Percentiles rank a stretch among this genome's conserved stretches.
Evolutionary conservation across 208 protist genomes (phyloP).

Genomic region (Trypanosoma lewisi): DNA sequence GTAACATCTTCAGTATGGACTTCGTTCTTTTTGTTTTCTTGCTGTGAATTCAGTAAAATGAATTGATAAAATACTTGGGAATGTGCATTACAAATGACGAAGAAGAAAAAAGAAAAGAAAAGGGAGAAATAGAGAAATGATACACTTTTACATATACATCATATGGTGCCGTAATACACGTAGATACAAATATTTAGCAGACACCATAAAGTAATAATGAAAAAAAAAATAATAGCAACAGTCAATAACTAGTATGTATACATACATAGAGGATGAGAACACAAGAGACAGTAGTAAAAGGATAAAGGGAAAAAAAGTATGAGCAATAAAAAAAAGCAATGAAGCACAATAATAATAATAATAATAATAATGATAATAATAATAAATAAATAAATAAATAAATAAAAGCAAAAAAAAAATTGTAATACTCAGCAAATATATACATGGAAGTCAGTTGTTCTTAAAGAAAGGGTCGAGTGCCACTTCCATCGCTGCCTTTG

Average conservation of each 20-base stretch:
- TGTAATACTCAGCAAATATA: too few relatives aligned
- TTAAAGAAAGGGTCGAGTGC: slow-evolving; percentile 25
- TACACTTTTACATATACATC: not conserved
- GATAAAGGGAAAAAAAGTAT: too few relatives aligned
- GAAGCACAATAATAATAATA: too few relatives aligned
- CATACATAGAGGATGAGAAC: too few relatives aligned
- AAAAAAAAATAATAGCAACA: not conserved
- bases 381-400: too few relatives aligned
- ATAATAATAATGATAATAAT: too few relatives aligned
- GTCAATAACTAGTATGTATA: not conserved
- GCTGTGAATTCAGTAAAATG: too few relatives aligned
- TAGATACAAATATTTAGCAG: slow-evolving; percentile 2
- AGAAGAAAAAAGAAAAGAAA: slow-evolving; percentile 7
- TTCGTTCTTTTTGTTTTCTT: too few relatives aligned
- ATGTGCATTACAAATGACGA: not conserved
- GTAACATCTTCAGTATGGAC: slow-evolving; percentile 8
- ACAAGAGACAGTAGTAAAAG: too few relatives aligned
- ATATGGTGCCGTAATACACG: not conserved
- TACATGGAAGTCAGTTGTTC: slow-evolving; percentile 20
- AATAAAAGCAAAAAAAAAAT: too few relatives aligned
- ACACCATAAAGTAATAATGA: not conserved
- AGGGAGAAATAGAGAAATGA: not conserved
- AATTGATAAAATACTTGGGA: too few relatives aligned
- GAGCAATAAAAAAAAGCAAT: not conserved
- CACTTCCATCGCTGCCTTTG: slow-evolving; percentile 13